Evolutionary conservation across 2,329 filamentous ascomycete genomes (phyloP), one percentile per base, ranked within the genome.

Genomic region (Neopestalotiopsis clavispora): DNA sequence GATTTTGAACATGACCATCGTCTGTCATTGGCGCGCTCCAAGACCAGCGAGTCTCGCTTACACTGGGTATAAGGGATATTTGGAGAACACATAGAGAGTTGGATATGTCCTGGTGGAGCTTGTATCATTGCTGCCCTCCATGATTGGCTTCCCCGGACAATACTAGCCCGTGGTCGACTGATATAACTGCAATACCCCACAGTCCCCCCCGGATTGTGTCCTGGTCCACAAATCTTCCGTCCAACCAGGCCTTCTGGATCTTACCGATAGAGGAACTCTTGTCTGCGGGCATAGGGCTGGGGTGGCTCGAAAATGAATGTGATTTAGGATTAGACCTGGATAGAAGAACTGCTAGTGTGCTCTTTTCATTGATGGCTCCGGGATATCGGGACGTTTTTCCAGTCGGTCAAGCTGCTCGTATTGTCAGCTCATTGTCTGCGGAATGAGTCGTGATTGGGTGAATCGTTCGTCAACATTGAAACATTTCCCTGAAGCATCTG

Each of bases 141-240:
- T 57, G 63, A 66, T 66, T 66, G 63, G 63, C n/a, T 38, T 34
- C 63, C 49, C 63, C 63, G 63, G 63, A 66, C 32, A 56, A 66
- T 28, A 57, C 63, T 66, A 66, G 40, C 63, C 63, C 63, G 63
- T 32, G 7, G 13, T 34, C 28, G 52, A 45, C 45, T 28, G 28
- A 63, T 52, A 56, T 28, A 34, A 56, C 63, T 56, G 42, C 28
- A 38, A 66, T 49, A 66, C 63, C 63, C 63, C 63, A 66, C 63
- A 66, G 13, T 17, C 45, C 9, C n/a, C 60, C 63, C 63, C 42
- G 52, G 63, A 45, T 66, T 57, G 63, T 17, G 32, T 12, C 28
- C 12, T 23, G 63, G 45, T 66, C 63, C 63, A 66, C 63, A 66
- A 32, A 66, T 66, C 12, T 66, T 66, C 63, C 63, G 63, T 66